Base-by-base conservation (phyloP, 2,329 filamentous ascomycete genomes). In the Plectosphaerella plurivora region DNA sequence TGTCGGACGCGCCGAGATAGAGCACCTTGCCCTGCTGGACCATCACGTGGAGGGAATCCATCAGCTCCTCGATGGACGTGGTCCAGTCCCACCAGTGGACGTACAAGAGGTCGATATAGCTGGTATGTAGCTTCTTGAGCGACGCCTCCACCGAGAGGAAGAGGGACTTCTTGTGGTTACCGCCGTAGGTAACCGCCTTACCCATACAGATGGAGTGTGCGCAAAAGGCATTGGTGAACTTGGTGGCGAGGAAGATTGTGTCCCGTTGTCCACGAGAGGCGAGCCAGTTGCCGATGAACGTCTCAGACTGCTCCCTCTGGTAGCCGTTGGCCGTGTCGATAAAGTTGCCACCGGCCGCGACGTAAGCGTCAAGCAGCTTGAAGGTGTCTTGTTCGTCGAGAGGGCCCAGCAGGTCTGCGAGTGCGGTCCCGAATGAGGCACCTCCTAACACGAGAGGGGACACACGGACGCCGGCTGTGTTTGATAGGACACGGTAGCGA, bases 311-410 rank as follows among this genome's bases (percentile, higher is more conserved):
- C 50, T 79, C 81, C 53, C 75, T 59, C 59, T 84, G 78, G 65
- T 85, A 86, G 57, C 72, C 73, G 67, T 77, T 81, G 59, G 79
- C 67, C 0, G 82, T 87, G 64, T 88, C 85, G 62, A 88, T 84
- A 64, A 88, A 86, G 68, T 88, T 88, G 14, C 85, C 84, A 4
- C 84, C 84, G 0, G 75, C 69, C 15, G 72, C 71, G 49, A 70
- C 74, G 66, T 76, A 87, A 52, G 73, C 74, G 57, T 86, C 82
- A 1, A 87, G 71, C 6, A 87, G 72, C 48, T 74, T 71, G 60
- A 84, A 84, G 1, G 77, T 68, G 10, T 71, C 61, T 28, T 79
- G 73, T 61, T 85, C 82, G 61, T 71, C 69, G 68, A 79, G 79
- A 50, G 72, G 72, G 12, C 81, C 81, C 70, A 84, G 70, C 18